These are phyloP conservation scores for Fremontodendron californicum DNA, from an alignment of 345 rosid genomes.

Conservation along the genomic window DNA sequence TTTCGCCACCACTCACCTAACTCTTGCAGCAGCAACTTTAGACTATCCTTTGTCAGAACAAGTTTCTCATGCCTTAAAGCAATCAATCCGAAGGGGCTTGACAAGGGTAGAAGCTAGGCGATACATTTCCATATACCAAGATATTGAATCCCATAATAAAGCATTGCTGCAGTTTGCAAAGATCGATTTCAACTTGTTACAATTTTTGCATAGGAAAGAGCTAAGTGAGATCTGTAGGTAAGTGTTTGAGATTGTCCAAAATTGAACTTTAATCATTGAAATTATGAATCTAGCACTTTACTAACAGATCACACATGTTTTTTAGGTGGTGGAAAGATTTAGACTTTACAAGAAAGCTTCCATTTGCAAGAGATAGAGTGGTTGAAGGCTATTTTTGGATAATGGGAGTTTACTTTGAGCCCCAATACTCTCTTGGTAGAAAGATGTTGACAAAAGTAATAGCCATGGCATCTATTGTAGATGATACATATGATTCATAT, in stretches of 20 bases:
- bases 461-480: conserved; percentile 18
- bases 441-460: conserved; percentile 18
- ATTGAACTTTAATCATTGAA: no score
- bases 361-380: conserved; percentile 31
- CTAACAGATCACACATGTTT: no score
- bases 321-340: conserved; percentile 35
- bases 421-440: conserved; percentile 20
- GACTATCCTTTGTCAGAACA: conserved; percentile 7
- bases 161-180: conserved; percentile 28
- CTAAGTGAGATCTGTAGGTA: conserved; percentile 19
- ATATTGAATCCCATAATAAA: neutral
- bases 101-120: conserved; percentile 22
- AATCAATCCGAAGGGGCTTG: conserved; percentile 15
- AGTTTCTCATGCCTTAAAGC: conserved; percentile 21
- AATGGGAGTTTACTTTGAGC: conserved; percentile 24
- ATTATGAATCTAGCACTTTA: no score
- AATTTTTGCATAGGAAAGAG: conserved; percentile 23
- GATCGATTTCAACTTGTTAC: conserved; percentile 34
- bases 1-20: conserved; percentile 21
- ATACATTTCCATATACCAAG: conserved; percentile 20
- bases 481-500: conserved; percentile 25
- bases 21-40: neutral
- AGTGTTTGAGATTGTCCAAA: no score
- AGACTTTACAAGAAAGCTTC: conserved; percentile 25
- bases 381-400: conserved; percentile 30